Conservation (phyloP, 2,329 filamentous ascomycete species). For the Apiospora pterosperma region DNA sequence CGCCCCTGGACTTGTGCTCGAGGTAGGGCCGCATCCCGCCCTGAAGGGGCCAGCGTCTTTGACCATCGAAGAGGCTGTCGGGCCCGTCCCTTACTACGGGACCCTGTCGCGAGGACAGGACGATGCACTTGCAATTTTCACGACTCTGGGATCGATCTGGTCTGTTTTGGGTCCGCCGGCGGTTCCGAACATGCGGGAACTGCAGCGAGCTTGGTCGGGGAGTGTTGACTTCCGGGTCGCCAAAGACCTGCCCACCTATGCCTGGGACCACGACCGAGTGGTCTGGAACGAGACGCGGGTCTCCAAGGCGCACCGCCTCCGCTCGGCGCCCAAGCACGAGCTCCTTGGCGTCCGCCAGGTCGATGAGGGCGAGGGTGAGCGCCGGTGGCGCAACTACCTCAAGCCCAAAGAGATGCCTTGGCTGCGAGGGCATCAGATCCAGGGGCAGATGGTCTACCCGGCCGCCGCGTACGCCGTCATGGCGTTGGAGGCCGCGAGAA, state of each 20-base stretch:
- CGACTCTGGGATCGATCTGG: constrained; percentile 7
- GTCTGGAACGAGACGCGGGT: constrained; percentile 7
- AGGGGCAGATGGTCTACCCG: constrained; percentile 38
- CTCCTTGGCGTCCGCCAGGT: constrained; percentile 1
- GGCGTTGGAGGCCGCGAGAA: neutral
- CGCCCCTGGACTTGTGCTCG: constrained; percentile 7
- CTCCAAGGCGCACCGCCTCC: neutral
- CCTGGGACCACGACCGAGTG: constrained; percentile 8
- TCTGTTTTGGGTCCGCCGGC: constrained; percentile 1
- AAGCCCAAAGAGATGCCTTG: constrained; percentile 27
- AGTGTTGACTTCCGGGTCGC: neutral
- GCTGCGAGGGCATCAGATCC: constrained; percentile 38
- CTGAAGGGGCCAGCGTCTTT: constrained; percentile 9
- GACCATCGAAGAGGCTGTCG: constrained; percentile 6
- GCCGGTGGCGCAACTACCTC: constrained; percentile 18
- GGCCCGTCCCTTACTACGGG: constrained; percentile 9
- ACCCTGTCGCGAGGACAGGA: constrained; percentile 8
- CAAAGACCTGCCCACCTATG: constrained; percentile 8
- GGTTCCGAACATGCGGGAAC: neutral
- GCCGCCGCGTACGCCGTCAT: constrained; percentile 31
- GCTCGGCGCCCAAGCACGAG: no score
- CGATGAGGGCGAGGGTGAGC: neutral
- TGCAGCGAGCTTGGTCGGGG: neutral
- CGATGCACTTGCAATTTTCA: neutral
- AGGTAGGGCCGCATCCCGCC: constrained; percentile 13